A percentile compares a stretch with the other conserved stretches of the same genome.
phyloP scores from a whole-genome alignment of 2,329 filamentous ascomycete species.

The Tolypocladium amazonense region DNA sequence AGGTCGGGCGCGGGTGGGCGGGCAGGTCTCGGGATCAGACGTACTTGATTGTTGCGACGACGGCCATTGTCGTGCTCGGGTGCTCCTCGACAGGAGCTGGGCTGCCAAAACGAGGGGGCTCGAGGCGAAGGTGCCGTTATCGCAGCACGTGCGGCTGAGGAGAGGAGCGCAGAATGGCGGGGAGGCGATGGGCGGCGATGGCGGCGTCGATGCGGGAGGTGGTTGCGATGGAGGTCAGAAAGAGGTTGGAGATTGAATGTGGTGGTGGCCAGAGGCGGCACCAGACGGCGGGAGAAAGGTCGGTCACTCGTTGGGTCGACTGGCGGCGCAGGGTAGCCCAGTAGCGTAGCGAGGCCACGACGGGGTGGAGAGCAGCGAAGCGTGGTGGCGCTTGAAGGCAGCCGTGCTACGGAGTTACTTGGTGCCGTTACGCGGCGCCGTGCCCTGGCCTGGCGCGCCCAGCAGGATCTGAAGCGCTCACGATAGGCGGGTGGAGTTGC shows the following conservation, averaged over 20 bases:
- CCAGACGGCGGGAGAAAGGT: background rate
- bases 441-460: background rate
- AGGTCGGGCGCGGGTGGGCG: conserved; percentile 2
- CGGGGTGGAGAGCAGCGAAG: background rate
- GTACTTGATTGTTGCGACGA: conserved; percentile 56
- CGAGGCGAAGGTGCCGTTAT: conserved; percentile 6
- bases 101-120: background rate
- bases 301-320: background rate
- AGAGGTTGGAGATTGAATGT: background rate
- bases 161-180: conserved; percentile 4
- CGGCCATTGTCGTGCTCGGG: conserved; percentile 37
- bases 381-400: background rate
- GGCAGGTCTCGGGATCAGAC: conserved; percentile 16
- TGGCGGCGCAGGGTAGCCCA: background rate
- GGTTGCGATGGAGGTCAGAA: background rate
- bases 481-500: background rate
- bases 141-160: conserved; percentile 12
- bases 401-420: background rate
- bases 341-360: background rate
- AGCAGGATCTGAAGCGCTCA: background rate
- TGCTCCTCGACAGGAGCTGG: conserved; percentile 27
- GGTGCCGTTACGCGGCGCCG: background rate
- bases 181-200: conserved; percentile 1
- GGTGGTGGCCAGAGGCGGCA: background rate
- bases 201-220: conserved; percentile 1